Evolutionary conservation across 2,329 filamentous ascomycete species (phyloP).

Genomic region (Furcasterigmium sp.): DNA sequence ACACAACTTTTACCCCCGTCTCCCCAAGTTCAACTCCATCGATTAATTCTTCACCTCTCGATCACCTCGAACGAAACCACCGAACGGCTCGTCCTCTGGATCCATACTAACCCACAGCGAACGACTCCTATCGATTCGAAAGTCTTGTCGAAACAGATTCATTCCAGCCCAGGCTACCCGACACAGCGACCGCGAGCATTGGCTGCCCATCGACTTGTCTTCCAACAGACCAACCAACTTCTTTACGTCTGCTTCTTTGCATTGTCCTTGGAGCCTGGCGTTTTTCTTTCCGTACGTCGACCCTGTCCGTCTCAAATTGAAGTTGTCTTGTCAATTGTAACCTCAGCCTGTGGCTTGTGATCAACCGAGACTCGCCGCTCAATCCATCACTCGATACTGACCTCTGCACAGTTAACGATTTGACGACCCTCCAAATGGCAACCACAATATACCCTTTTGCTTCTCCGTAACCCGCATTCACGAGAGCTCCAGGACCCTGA

Average conservation of each 20-base stretch:
- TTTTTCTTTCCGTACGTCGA: conserved; percentile 19
- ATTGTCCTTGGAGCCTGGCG: conserved; percentile 18
- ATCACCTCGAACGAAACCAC: no score
- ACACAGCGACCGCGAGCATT: not conserved
- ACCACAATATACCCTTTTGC: conserved; percentile 18
- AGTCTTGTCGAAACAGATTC: no score
- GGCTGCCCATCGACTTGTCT: not conserved
- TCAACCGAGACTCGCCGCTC: no score
- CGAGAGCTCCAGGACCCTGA: not conserved
- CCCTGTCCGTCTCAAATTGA: no score
- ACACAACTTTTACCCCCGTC: no score
- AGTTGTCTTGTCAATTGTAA: no score
- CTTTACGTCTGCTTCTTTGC: not conserved
- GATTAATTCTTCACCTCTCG: not conserved
- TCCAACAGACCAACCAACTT: not conserved
- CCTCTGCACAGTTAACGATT: conserved; percentile 4
- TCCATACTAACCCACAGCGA: not conserved
- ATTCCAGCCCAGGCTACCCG: not conserved
- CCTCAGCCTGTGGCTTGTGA: no score
- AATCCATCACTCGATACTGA: not conserved
- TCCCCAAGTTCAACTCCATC: no score
- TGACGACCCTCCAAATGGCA: conserved; percentile 22
- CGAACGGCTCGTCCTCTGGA: not conserved
- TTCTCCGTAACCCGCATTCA: conserved; percentile 6
- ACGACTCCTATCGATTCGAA: no score